Base-by-base conservation (phyloP, 345 rosid genomes). In the Cardamine occulta region DNA sequence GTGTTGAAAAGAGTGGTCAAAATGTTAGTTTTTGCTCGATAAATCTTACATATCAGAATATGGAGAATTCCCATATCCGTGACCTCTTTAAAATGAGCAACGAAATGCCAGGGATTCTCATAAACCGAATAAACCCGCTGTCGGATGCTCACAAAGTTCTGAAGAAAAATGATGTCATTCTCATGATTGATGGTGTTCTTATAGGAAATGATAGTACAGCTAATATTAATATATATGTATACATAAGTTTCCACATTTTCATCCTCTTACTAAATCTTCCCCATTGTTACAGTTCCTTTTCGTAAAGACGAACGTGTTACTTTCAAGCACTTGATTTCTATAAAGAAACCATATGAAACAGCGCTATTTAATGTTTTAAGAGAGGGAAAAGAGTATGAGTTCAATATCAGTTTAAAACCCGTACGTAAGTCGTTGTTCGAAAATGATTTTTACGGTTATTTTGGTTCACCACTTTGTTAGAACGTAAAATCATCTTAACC, bases 151-250 rank as follows among this genome's bases (percentile, higher is more conserved):
- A 73, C 17, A 63, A 29, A 53, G 58, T 80, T 61, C 67, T 88
- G 56, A 82, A 82, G 56, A 88, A 86, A 72, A 82, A 86, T 73
- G 93, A 88, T 51, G 68, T 91, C 42, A 68, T 91, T 58, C 86
- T 88, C 45, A 78, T 83, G 15, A 88, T 88, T 59, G 93, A 91
- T 79, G 89, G 83, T 26, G 86, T 87, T 35, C 82, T 85, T 42
- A 82, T 91, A 75, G 90, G 91, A 76, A 91, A 82, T 74, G 92
- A 88, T 85, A 87, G 88, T 74, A 84, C 85, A 70, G 88, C 91
- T 87, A 79, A 49, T 13, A 29, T 2, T 61, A 6, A 32, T 12
- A 61, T 39, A 13, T 12, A 61, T 39, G 7, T 39, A 6, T 26
- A 13, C 37, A 13, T 5, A 39, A 39, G 14, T 12, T 23, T 12